phyloP scores from a whole-genome alignment of 495 filamentous ascomycete species.

The Trichoderma asperelloides region DNA sequence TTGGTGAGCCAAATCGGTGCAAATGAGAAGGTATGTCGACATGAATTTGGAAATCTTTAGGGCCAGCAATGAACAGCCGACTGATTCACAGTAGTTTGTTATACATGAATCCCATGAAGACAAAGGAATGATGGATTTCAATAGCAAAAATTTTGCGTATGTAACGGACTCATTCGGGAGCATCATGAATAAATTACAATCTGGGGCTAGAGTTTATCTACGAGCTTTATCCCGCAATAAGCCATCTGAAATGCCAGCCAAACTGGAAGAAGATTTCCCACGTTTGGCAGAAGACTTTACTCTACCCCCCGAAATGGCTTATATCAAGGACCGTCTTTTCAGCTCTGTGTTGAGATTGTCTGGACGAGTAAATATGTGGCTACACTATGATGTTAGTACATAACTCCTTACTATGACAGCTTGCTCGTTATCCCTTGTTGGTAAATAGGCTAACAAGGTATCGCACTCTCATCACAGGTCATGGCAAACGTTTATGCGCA shows the following conservation, averaged over 20 bases:
- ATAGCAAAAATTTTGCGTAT: constrained; percentile 74
- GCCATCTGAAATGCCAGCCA: constrained; percentile 58
- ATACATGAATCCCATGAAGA: constrained; percentile 57
- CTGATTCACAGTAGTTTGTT: constrained; percentile 45
- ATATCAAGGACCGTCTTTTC: constrained; percentile 55
- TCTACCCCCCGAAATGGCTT: constrained; percentile 53
- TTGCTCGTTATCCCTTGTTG: not conserved
- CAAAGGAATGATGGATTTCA: constrained; percentile 65
- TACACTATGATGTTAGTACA: constrained; percentile 73
- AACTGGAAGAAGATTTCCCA: constrained; percentile 63
- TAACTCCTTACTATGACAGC: not conserved
- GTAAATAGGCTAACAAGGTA: not conserved
- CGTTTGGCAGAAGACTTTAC: constrained; percentile 58
- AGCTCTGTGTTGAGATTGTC: constrained; percentile 76
- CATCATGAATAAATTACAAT: constrained; percentile 53
- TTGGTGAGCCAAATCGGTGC: constrained; percentile 54
- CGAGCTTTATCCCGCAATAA: constrained; percentile 61
- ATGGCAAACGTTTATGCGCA: constrained; percentile 89
- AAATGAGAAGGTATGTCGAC: constrained; percentile 49
- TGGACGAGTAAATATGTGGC: constrained; percentile 79
- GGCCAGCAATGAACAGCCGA: not conserved
- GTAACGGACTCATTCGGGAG: constrained; percentile 55
- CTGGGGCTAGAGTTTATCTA: constrained; percentile 62
- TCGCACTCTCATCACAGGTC: constrained; percentile 37
- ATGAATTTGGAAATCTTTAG: not conserved